These are phyloP conservation scores for Hygrophorus pudorinus DNA, from an alignment of 768 basidiomycete genomes.

Conservation along the genomic window DNA sequence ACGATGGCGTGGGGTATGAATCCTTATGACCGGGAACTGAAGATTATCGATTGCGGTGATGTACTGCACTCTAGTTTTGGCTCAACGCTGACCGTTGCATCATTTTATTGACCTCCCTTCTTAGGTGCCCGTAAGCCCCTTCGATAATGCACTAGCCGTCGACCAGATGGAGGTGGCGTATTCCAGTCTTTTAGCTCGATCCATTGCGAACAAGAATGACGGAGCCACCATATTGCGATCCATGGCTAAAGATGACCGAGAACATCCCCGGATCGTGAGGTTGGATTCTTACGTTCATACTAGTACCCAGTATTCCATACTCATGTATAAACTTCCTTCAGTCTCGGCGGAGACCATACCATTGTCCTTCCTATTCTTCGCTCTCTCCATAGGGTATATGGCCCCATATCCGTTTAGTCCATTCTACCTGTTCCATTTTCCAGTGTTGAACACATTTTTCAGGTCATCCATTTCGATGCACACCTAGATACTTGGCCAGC, in stretches of 20 bases:
- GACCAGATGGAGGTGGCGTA: constrained; percentile 88
- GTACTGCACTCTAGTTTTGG: constrained; percentile 26
- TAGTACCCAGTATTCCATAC: background rate
- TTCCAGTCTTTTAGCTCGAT: constrained; percentile 57
- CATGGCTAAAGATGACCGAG: constrained; percentile 45
- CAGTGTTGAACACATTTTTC: constrained; percentile 13
- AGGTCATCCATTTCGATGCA: constrained; percentile 23
- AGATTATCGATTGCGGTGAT: constrained; percentile 78
- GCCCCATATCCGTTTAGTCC: constrained; percentile 69
- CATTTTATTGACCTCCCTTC: background rate
- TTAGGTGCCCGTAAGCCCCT: constrained; percentile 68
- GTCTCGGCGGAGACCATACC: constrained; percentile 84
- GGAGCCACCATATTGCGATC: constrained; percentile 13
- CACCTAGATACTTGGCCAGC: constrained; percentile 59
- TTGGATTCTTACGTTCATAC: constrained; percentile 10
- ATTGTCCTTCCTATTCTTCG: constrained; percentile 82
- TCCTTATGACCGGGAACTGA: constrained; percentile 48
- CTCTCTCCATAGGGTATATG: constrained; percentile 68
- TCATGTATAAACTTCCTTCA: constrained; percentile 14
- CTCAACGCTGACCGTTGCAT: background rate
- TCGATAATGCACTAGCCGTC: constrained; percentile 74
- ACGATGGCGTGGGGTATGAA: constrained; percentile 64
- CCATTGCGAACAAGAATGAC: constrained; percentile 25
- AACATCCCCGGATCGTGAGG: constrained; percentile 72
- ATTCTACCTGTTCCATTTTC: constrained; percentile 18